Percentiles rank a stretch among this genome's conserved stretches.
Conservation (phyloP, 805 yeast genomes). For the Ogataea philodendri region DNA sequence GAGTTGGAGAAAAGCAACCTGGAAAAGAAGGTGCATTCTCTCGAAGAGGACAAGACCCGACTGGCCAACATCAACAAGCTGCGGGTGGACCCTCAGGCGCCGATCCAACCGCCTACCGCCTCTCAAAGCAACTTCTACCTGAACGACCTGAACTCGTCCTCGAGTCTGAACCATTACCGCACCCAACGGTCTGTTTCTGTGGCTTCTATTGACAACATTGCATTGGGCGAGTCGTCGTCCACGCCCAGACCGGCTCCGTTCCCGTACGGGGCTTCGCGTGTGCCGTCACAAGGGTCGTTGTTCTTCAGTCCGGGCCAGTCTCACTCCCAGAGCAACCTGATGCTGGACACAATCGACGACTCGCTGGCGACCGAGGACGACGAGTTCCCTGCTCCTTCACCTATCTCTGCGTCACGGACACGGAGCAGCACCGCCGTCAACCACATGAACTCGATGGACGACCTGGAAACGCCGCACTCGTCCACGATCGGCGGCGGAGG, state of each 20-base stretch:
- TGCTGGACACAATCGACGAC: slow-evolving; percentile 17
- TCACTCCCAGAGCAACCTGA: slow-evolving; percentile 10
- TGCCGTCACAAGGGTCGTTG: slow-evolving; percentile 12
- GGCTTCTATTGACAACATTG: slow-evolving; percentile 33
- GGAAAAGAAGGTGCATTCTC: slow-evolving; percentile 25
- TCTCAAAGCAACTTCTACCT: slow-evolving; percentile 26
- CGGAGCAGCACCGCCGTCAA: slow-evolving; percentile 13
- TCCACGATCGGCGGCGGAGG: slow-evolving; percentile 26
- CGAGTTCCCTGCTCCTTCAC: slow-evolving; percentile 20
- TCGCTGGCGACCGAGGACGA: slow-evolving; percentile 16
- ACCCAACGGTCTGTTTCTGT: slow-evolving; percentile 28
- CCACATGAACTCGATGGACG: slow-evolving; percentile 20
- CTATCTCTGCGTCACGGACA: slow-evolving; percentile 13
- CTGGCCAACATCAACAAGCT: slow-evolving; percentile 18
- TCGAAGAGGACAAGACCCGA: slow-evolving; percentile 31
- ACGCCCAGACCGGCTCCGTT: slow-evolving; percentile 38
- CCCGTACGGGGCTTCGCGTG: slow-evolving; percentile 7
- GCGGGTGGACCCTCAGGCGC: slow-evolving; percentile 15
- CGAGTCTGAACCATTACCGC: slow-evolving; percentile 21
- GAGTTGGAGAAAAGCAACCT: slow-evolving; percentile 26
- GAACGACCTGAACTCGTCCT: slow-evolving; percentile 32
- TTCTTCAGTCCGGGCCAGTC: slow-evolving; percentile 11
- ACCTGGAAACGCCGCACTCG: slow-evolving; percentile 23
- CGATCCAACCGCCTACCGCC: slow-evolving; percentile 3
- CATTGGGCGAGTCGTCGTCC: slow-evolving; percentile 47